Percentiles rank a stretch among this genome's conserved stretches.
Evolutionary conservation across 345 rosid genomes (phyloP).

Genomic region (Physaria fendleri): DNA sequence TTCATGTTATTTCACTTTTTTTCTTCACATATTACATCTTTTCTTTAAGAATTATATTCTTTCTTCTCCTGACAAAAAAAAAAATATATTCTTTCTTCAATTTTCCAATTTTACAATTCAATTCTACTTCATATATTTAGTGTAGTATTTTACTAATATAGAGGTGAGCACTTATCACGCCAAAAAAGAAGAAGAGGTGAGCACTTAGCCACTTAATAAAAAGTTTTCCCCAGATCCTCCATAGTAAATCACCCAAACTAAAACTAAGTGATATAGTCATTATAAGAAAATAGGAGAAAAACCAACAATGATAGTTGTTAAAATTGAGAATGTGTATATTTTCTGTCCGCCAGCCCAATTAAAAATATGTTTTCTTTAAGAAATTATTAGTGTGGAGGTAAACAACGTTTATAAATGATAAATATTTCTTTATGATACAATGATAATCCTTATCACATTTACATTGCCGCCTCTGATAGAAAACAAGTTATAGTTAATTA

Average conservation of each 20-base stretch:
- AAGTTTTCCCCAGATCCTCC: not conserved
- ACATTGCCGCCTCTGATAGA: not conserved
- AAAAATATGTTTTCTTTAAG: not conserved
- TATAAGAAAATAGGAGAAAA: too few species aligned
- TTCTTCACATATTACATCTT: not conserved
- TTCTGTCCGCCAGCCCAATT: too few species aligned
- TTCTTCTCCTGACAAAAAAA: too few species aligned
- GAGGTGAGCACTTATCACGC: too few species aligned
- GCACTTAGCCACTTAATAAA: not conserved
- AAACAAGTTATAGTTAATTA: not conserved
- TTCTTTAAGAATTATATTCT: not conserved
- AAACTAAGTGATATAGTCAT: too few species aligned
- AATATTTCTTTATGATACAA: too few species aligned
- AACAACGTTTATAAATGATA: too few species aligned
- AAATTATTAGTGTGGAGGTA: not conserved
- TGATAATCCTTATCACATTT: slow-evolving; percentile 3
- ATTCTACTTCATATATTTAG: not conserved
- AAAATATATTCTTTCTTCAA: not conserved
- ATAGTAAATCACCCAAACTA: not conserved
- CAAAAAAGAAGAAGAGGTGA: too few species aligned
- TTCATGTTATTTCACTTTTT: not conserved
- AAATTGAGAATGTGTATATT: too few species aligned
- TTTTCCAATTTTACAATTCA: not conserved
- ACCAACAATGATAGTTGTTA: too few species aligned
- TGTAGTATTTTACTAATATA: not conserved